Evolutionary conservation across 163 green algal genomes (phyloP).

Genomic region (Scenedesmus sp.): DNA sequence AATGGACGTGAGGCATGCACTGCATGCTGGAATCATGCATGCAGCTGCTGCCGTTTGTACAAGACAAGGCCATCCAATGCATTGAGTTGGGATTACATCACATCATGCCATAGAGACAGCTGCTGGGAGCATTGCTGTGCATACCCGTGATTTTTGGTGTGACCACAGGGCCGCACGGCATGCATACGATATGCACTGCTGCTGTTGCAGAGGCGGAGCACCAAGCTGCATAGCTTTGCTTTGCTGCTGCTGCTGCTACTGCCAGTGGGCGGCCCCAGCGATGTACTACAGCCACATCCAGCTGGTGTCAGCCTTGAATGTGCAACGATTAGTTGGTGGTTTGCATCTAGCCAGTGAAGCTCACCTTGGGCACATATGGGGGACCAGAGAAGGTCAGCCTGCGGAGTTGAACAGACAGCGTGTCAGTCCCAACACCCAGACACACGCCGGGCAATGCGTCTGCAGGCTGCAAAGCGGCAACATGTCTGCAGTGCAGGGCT

Average conservation of each 20-base stretch:
- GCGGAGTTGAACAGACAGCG: neutral
- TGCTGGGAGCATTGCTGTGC: neutral
- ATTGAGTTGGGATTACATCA: neutral
- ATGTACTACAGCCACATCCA: too few species aligned
- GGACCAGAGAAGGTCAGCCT: slow-evolving; percentile 44
- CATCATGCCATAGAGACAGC: neutral
- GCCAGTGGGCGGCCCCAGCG: too few species aligned
- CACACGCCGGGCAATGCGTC: neutral
- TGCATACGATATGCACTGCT: neutral
- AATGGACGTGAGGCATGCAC: neutral
- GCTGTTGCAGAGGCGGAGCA: neutral
- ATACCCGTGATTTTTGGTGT: neutral
- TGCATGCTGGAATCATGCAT: neutral
- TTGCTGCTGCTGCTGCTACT: neutral
- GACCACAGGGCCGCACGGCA: neutral
- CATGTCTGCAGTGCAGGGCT: neutral
- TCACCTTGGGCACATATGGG: slow-evolving; percentile 45
- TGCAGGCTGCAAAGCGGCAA: neutral
- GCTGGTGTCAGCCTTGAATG: too few species aligned
- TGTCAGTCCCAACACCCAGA: neutral
- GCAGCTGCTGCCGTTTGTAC: neutral
- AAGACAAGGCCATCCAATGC: neutral
- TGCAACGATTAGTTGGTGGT: neutral
- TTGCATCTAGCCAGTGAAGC: neutral
- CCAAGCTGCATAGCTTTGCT: neutral